Evolutionary conservation across 352 stramenopile species (phyloP).

Genomic region (Globisporangium megalacanthum): DNA sequence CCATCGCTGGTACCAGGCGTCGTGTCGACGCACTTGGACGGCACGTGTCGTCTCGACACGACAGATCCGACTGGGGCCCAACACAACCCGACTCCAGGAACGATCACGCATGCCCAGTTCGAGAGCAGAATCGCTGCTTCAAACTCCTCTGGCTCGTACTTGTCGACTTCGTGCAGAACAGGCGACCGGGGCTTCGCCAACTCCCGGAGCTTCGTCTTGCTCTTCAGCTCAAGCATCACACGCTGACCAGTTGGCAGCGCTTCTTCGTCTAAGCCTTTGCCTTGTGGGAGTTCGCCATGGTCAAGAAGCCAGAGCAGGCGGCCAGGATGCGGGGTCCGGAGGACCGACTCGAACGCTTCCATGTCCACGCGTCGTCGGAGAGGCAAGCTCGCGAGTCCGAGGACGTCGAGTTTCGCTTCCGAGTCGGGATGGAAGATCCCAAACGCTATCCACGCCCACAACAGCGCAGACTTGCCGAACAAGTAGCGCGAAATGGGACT

Average conservation of each 20-base stretch:
- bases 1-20: neutral
- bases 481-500: neutral
- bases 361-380: conserved; percentile 1
- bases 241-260: conserved; percentile 15
- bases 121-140: conserved; percentile 23
- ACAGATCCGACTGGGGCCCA: conserved; percentile 18
- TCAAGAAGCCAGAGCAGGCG: conserved; percentile 15
- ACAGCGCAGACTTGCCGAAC: conserved; percentile 7
- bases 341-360: conserved; percentile 10
- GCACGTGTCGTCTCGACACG: conserved; percentile 2
- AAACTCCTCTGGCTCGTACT: conserved; percentile 18
- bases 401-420: neutral
- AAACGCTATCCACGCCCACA: conserved; percentile 40
- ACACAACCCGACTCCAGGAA: conserved; percentile 25
- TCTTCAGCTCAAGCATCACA: conserved; percentile 16
- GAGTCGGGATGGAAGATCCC: conserved; percentile 28
- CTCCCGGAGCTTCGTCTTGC: conserved; percentile 18
- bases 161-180: conserved; percentile 5
- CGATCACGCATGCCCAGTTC: conserved; percentile 29
- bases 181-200: conserved; percentile 4
- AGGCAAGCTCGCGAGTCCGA: neutral
- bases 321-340: conserved; percentile 17
- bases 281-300: conserved; percentile 13
- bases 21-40: conserved; percentile 6
- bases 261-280: conserved; percentile 20